A percentile compares a stretch with the other conserved stretches of the same genome.
Evolutionary conservation across 2,329 filamentous ascomycete species (phyloP).

Genomic region (Pseudocercospora cruenta): DNA sequence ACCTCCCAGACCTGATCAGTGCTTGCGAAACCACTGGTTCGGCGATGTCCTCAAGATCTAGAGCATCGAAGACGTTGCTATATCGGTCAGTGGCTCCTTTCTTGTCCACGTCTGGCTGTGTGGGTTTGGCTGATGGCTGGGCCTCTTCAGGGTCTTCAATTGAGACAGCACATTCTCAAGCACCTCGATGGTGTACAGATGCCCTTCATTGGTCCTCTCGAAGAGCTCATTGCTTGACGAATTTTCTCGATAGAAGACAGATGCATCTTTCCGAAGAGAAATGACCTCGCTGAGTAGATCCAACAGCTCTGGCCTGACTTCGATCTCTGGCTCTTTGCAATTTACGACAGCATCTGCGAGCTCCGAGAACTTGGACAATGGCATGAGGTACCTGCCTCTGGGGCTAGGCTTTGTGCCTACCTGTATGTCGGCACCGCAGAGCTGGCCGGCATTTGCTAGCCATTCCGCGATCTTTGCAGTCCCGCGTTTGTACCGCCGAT

Average conservation of each 20-base stretch:
- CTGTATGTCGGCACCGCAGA: constrained; percentile 8
- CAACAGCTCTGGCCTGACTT: constrained; percentile 8
- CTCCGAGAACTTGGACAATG: constrained; percentile 4
- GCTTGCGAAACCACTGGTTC: background rate
- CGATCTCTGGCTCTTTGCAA: background rate
- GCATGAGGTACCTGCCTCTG: constrained; percentile 4
- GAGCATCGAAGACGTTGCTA: background rate
- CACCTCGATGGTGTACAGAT: constrained; percentile 10
- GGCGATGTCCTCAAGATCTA: constrained; percentile 7
- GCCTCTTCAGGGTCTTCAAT: background rate
- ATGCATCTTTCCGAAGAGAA: constrained; percentile 11
- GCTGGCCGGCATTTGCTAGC: constrained; percentile 6
- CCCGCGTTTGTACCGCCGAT: constrained; percentile 9
- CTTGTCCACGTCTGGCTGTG: background rate
- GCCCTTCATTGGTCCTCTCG: constrained; percentile 8
- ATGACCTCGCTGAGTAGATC: constrained; percentile 6
- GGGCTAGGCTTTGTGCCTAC: background rate
- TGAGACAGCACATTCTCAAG: constrained; percentile 7
- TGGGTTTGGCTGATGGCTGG: background rate
- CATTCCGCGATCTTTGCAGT: constrained; percentile 13
- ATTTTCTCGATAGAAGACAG: constrained; percentile 3
- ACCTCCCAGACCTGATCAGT: background rate
- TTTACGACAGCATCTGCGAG: constrained; percentile 5
- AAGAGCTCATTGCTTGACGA: constrained; percentile 8
- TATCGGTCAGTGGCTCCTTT: too few relatives aligned